These are phyloP conservation scores for Arabidopsis arenosa DNA, from an alignment of 345 rosid species.

Conservation along the genomic window DNA sequence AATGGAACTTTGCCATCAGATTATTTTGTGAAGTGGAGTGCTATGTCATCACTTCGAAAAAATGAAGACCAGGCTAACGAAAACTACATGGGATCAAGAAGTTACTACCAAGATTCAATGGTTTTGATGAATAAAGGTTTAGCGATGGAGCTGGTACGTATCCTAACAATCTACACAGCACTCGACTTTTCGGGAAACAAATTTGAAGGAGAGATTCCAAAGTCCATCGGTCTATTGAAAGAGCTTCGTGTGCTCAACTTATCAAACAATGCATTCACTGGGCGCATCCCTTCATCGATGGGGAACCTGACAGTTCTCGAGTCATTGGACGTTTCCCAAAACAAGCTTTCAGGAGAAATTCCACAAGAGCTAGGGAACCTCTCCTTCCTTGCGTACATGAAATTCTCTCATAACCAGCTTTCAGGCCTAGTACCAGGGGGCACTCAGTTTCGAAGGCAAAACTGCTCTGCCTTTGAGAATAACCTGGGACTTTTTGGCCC, in stretches of 20 bases:
- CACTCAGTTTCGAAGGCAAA: neutral
- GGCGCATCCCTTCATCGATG: neutral
- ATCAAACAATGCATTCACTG: neutral
- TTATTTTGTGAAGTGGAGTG: neutral
- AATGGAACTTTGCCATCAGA: neutral
- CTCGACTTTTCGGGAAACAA: constrained; percentile 16
- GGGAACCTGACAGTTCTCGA: neutral
- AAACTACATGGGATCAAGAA: neutral
- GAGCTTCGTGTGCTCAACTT: constrained; percentile 33
- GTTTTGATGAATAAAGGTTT: neutral
- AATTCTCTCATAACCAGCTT: neutral
- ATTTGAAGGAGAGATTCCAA: constrained; percentile 42
- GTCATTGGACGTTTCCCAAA: neutral
- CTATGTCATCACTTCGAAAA: neutral
- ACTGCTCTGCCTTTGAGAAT: neutral
- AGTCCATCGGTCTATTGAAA: constrained; percentile 32
- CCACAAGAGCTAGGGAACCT: neutral
- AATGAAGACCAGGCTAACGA: rapidly evolving
- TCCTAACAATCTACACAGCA: neutral
- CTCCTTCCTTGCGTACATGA: neutral
- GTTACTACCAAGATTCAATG: neutral
- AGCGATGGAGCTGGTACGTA: neutral
- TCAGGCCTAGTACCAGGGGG: neutral
- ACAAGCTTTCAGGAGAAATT: neutral
- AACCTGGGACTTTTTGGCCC: neutral